Percentiles rank a stretch among this genome's conserved stretches.
phyloP scores from a whole-genome alignment of 2,329 filamentous ascomycete species.

The Whalleya microplaca region DNA sequence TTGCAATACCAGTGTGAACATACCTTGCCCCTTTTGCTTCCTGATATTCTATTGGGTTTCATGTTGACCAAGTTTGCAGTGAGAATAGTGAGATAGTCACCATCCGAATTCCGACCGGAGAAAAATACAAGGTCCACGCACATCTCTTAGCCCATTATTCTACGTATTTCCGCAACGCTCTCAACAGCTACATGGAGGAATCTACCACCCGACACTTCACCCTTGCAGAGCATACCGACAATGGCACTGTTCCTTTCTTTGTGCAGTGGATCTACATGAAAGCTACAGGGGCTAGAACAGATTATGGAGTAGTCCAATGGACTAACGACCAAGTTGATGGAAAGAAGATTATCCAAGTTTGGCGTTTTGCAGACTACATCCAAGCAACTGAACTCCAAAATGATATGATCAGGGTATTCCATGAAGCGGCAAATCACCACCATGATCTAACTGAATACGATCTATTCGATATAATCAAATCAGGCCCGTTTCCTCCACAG shows the following conservation, averaged over 20 bases:
- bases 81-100: neutral
- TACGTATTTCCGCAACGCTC: constrained; percentile 1
- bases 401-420: neutral
- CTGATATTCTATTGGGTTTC: too few relatives aligned
- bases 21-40: too few relatives aligned
- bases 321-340: too few relatives aligned
- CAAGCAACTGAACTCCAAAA: neutral
- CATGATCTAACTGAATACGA: too few relatives aligned
- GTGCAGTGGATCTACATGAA: constrained; percentile 1
- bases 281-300: too few relatives aligned
- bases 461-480: too few relatives aligned
- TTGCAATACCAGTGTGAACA: too few relatives aligned
- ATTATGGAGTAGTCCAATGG: too few relatives aligned
- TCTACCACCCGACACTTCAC: neutral
- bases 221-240: neutral
- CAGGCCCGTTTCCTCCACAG: too few relatives aligned
- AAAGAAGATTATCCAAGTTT: neutral
- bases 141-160: constrained; percentile 4
- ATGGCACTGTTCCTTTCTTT: neutral
- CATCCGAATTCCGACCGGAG: neutral
- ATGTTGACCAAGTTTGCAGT: neutral
- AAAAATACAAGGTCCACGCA: neutral
- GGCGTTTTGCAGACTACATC: neutral
- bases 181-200: constrained; percentile 5
- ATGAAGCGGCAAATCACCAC: neutral